A percentile compares a stretch with the other conserved stretches of the same genome.
These are phyloP conservation scores for Catunica adiposa DNA, from an alignment of 2,329 filamentous ascomycete genomes.

Conservation along the genomic window DNA sequence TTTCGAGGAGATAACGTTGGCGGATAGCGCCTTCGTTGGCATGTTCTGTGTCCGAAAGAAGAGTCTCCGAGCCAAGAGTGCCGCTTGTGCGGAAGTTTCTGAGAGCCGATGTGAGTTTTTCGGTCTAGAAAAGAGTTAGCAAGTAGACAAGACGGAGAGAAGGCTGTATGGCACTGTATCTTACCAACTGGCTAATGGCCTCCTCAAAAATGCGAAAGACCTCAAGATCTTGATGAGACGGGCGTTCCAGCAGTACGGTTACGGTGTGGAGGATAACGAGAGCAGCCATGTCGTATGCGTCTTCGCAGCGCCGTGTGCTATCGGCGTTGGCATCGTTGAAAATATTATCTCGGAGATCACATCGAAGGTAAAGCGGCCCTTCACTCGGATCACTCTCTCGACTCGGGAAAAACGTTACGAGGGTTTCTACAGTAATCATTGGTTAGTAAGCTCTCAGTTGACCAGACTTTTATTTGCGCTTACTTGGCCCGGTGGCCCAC, in stretches of 20 bases:
- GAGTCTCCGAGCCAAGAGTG: slow-evolving; percentile 29
- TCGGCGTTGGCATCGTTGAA: slow-evolving; percentile 52
- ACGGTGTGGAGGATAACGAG: slow-evolving; percentile 45
- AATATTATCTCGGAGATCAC: slow-evolving; percentile 45
- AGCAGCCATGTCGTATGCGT: slow-evolving; percentile 43
- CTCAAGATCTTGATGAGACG: slow-evolving; percentile 44
- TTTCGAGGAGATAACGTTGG: slow-evolving; percentile 25
- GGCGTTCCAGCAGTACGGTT: slow-evolving; percentile 42
- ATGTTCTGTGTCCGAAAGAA: slow-evolving; percentile 23
- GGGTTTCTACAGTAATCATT: slow-evolving; percentile 27
- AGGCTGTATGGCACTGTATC: slow-evolving; percentile 11
- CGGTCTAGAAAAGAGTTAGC: slow-evolving; percentile 29
- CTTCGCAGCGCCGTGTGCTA: slow-evolving; percentile 43
- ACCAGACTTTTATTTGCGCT: slow-evolving; percentile 16
- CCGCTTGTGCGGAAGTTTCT: slow-evolving; percentile 44
- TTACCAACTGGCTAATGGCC: slow-evolving; percentile 44
- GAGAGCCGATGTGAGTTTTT: slow-evolving; percentile 44
- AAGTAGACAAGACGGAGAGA: neutral
- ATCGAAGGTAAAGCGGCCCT: slow-evolving; percentile 40
- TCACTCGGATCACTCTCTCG: slow-evolving; percentile 38
- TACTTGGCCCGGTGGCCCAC: slow-evolving; percentile 38
- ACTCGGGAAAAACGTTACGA: slow-evolving; percentile 39
- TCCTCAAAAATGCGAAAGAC: slow-evolving; percentile 51
- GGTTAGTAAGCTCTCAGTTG: neutral
- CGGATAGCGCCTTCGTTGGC: slow-evolving; percentile 26